Base-by-base conservation (phyloP, 2,329 filamentous ascomycete species). In the Sordariomycetes sp. region DNA sequence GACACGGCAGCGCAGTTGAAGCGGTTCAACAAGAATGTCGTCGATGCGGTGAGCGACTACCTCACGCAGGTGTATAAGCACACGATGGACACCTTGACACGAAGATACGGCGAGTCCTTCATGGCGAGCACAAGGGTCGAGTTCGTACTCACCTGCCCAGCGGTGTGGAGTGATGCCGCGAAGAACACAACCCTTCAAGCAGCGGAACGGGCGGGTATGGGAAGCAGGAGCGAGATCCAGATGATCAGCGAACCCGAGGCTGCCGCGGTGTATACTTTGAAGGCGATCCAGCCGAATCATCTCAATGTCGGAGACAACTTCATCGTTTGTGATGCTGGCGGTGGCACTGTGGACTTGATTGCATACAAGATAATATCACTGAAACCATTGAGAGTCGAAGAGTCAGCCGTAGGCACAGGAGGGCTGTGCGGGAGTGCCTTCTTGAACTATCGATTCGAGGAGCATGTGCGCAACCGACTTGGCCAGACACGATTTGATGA, bases 101-200 rank as follows among this genome's bases (percentile, higher is more conserved):
- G 79, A 39, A 66, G 82, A 30, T 88, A 87, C 49, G 84, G 84
- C 46, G 79, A 83, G 57, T 78, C 76, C 0, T 88, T 90, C 48
- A 85, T 88, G 76, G 71, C 72, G 6, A 75, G 73, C 7, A 87
- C 82, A 5, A 78, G 77, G 46, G 77, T 86, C 25, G 78, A 88
- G 41, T 88, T 85, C 46, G 82, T 90, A 32, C 65, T 92, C 36
- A 90, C 84, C 1, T 85, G 83, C 33, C 85, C 85, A 7, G 85
- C 85, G 7, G 82, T 90, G 7, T 92, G 85, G 85, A 85, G 78
- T 17, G 85, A 92, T 52, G 75, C 81, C 0, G 85, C 84, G n/a
- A 90, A 88, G 61, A 84, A 86, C 53, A 83, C 82, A 6, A 90
- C 84, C 3, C 58, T 87, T 32, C 74, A 82, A 50, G 85, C 84